phyloP scores from a whole-genome alignment of 2,329 filamentous ascomycete genomes.

The Immersiporthe knoxdaviesiana region DNA sequence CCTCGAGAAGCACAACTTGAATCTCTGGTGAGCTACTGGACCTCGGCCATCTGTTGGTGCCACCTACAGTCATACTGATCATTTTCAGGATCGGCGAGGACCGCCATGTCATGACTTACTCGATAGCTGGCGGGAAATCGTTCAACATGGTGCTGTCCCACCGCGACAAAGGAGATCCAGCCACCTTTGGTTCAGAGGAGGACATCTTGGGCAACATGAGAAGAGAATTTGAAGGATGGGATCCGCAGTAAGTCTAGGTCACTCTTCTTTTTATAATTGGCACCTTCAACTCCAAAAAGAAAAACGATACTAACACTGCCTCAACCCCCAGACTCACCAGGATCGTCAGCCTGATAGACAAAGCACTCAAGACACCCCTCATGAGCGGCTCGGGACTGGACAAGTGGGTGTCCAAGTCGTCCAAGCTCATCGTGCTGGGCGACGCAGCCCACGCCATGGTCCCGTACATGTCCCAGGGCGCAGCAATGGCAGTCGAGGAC shows the following conservation, averaged over 20 bases:
- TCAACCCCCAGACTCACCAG: constrained; percentile 37
- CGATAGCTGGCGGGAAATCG: constrained; percentile 45
- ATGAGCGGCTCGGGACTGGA: constrained; percentile 35
- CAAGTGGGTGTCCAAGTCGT: constrained; percentile 36
- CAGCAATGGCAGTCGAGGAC: constrained; percentile 49
- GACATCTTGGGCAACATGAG: constrained; percentile 40
- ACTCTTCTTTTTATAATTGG: not conserved
- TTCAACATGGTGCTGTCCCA: constrained; percentile 53
- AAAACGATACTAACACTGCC: not conserved
- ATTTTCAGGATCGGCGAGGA: constrained; percentile 43
- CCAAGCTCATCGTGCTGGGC: constrained; percentile 43
- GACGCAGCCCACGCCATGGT: constrained; percentile 50
- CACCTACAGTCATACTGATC: not conserved
- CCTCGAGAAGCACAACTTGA: constrained; percentile 43
- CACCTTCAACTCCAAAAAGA: too few relatives aligned
- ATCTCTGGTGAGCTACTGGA: constrained; percentile 41
- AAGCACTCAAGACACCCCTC: constrained; percentile 42
- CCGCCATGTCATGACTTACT: constrained; percentile 50
- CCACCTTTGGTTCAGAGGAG: constrained; percentile 35
- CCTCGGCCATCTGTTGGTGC: too few relatives aligned
- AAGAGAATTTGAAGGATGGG: constrained; percentile 40
- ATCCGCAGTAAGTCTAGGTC: constrained; percentile 35
- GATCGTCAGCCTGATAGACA: constrained; percentile 41
- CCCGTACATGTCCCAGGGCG: constrained; percentile 49
- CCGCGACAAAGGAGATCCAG: constrained; percentile 41